These are phyloP conservation scores for Escallonia rubra DNA, from an alignment of 129 eudicot species.

Conservation along the genomic window DNA sequence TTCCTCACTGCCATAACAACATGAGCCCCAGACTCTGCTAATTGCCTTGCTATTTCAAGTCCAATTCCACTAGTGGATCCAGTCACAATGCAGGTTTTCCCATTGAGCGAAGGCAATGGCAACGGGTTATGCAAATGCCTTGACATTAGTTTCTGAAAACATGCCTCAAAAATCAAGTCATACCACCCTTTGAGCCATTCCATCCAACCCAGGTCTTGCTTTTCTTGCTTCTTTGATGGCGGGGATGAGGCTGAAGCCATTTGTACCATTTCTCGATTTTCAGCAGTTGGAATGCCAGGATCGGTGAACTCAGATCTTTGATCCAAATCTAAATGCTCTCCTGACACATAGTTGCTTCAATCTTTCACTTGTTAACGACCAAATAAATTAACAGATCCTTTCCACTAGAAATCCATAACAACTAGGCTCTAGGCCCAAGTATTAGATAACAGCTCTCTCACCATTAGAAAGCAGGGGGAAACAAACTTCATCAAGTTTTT, in stretches of 20 bases:
- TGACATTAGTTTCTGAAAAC: conserved; percentile 39
- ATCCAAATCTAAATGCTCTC: no score
- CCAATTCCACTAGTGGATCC: conserved; percentile 60
- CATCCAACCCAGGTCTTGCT: conserved; percentile 31
- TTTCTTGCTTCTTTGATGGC: conserved; percentile 19
- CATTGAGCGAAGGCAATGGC: conserved; percentile 48
- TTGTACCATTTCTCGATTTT: conserved; percentile 9
- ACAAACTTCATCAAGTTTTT: no score
- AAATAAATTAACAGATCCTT: no score
- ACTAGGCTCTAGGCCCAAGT: no score
- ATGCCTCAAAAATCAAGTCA: conserved; percentile 30
- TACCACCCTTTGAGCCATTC: conserved; percentile 58
- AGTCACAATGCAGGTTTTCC: conserved; percentile 41
- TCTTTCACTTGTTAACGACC: no score
- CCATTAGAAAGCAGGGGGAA: no score
- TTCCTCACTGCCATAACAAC: conserved; percentile 44
- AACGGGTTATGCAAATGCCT: conserved; percentile 37
- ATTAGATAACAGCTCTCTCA: no score
- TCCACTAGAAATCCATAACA: not conserved
- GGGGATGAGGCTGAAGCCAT: conserved; percentile 3
- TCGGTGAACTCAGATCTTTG: no score
- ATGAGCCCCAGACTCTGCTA: conserved; percentile 37
- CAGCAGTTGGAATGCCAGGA: no score
- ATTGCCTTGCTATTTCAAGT: conserved; percentile 35
- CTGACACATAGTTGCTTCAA: no score